These are phyloP conservation scores for Phaeosphaeriaceae sp. DNA, from an alignment of 2,329 filamentous ascomycete species.

Conservation along the genomic window DNA sequence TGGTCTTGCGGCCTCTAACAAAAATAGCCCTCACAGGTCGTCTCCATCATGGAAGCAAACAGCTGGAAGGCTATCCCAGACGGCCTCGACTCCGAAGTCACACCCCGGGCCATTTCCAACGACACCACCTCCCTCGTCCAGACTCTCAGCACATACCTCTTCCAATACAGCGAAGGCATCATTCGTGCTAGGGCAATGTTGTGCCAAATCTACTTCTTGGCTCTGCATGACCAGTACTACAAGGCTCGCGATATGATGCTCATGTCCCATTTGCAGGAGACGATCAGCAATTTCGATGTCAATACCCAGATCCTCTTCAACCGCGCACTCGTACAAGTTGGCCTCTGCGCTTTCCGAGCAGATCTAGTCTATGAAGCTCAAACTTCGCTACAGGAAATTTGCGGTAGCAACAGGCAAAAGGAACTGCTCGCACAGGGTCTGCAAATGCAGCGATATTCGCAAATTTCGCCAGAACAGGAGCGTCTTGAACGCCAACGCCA, in stretches of 20 bases:
- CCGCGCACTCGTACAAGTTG: slow-evolving; percentile 95
- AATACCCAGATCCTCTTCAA: slow-evolving; percentile 99
- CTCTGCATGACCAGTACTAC: slow-evolving; percentile 97
- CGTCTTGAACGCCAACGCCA: slow-evolving; percentile 96
- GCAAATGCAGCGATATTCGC: slow-evolving; percentile 95
- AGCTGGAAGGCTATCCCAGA: slow-evolving; percentile 82
- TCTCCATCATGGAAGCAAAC: slow-evolving; percentile 92
- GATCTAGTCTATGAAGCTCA: slow-evolving; percentile 97
- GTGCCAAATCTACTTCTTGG: slow-evolving; percentile 98
- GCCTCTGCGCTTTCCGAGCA: slow-evolving; percentile 96
- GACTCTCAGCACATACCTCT: slow-evolving; percentile 92
- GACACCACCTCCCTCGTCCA: slow-evolving; percentile 81
- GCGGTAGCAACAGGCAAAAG: slow-evolving; percentile 96
- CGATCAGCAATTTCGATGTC: slow-evolving; percentile 94
- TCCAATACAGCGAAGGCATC: slow-evolving; percentile 92
- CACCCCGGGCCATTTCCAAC: slow-evolving; percentile 69
- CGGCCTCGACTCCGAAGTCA: slow-evolving; percentile 77
- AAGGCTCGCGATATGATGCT: slow-evolving; percentile 98
- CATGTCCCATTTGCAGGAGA: slow-evolving; percentile 99
- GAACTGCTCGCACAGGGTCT: slow-evolving; percentile 97
- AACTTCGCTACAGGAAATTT: slow-evolving; percentile 97
- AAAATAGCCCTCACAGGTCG: slow-evolving; percentile 80
- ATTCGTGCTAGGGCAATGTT: slow-evolving; percentile 96
- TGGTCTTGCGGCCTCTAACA: slow-evolving; percentile 25
- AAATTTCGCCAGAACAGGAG: slow-evolving; percentile 97